phyloP scores from a whole-genome alignment of 1,284 basidiomycete species.

The Ganoderma boninense region DNA sequence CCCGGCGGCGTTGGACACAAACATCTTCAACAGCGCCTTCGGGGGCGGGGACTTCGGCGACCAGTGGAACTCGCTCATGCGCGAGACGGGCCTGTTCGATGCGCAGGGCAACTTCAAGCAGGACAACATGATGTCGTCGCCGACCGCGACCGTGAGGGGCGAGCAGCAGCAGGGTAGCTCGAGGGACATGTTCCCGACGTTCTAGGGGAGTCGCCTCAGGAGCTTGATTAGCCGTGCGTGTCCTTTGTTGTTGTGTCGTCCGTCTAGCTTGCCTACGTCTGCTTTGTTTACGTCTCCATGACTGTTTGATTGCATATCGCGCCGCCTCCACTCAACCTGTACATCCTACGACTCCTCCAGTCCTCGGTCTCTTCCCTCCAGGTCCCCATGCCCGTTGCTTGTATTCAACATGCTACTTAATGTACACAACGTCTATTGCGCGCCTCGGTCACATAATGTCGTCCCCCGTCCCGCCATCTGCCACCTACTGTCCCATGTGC shows the following conservation, averaged over 20 bases:
- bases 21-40: conserved; percentile 23
- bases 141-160: not conserved
- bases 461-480: not conserved
- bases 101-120: conserved; percentile 23
- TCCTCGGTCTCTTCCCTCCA: not conserved
- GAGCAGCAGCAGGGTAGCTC: not conserved
- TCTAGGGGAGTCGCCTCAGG: not conserved
- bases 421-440: not conserved
- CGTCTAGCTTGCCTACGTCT: not conserved
- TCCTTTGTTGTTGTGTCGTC: no score
- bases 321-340: not conserved
- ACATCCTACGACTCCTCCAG: not conserved
- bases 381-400: not conserved
- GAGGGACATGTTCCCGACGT: conserved; percentile 15
- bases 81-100: conserved; percentile 41
- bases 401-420: not conserved
- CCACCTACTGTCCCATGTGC: not conserved
- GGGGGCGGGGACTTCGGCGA: conserved; percentile 36
- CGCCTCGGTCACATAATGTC: not conserved
- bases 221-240: not conserved
- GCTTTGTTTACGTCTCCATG: not conserved
- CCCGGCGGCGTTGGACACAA: conserved; percentile 18
- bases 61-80: conserved; percentile 44
- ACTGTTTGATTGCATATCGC: not conserved
- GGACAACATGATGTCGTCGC: not conserved